Percentiles rank a stretch among this genome's conserved stretches.
phyloP scores from a whole-genome alignment of 148 eudicot species.

The Diospyros lotus region DNA sequence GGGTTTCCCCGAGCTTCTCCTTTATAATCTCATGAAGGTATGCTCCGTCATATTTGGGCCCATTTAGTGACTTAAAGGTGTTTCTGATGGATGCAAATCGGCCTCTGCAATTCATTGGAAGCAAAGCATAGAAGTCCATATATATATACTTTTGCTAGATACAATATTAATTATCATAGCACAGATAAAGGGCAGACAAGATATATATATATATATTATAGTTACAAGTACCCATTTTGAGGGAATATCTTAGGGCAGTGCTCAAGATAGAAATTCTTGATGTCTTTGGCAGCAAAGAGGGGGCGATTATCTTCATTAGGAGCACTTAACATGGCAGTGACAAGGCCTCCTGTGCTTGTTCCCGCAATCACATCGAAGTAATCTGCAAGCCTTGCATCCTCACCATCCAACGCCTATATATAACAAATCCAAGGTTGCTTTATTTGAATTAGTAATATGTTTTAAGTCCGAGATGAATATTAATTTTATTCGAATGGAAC shows the following conservation, averaged over 20 bases:
- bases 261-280: constrained; percentile 16
- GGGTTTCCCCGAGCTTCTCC: constrained; percentile 7
- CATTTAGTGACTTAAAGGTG: not conserved
- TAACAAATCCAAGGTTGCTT: not conserved
- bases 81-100: not conserved
- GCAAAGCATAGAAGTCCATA: too few species aligned
- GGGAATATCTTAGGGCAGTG: constrained; percentile 25
- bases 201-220: not conserved
- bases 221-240: constrained; percentile 4
- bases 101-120: not conserved
- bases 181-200: not conserved
- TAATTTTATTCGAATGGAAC: not conserved
- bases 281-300: constrained; percentile 18
- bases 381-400: constrained; percentile 22
- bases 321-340: constrained; percentile 24
- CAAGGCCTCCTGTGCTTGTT: constrained; percentile 23
- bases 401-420: constrained; percentile 17
- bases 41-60: constrained; percentile 22
- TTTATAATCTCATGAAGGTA: constrained; percentile 12
- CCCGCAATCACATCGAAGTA: constrained; percentile 23
- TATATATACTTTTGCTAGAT: not conserved
- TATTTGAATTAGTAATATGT: too few species aligned
- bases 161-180: not conserved
- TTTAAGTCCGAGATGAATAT: not conserved
- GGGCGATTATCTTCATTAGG: constrained; percentile 17